phyloP scores from a whole-genome alignment of 2,329 filamentous ascomycete species.

The Cryoendolithus antarcticus region DNA sequence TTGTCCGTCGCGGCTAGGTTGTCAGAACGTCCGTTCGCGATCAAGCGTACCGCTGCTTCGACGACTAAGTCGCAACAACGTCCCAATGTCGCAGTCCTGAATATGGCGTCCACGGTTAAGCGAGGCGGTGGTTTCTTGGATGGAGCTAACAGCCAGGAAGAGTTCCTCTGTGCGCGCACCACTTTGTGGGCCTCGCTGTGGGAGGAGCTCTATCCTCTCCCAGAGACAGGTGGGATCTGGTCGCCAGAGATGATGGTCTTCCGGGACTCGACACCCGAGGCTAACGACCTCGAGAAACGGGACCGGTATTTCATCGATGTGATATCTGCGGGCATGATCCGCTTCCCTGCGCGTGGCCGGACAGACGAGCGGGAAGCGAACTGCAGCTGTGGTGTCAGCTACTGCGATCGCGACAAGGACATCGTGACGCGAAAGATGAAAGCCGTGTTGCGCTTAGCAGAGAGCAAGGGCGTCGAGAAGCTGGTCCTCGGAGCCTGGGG shows the following conservation, averaged over 20 bases:
- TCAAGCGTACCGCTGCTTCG: slow-evolving; percentile 3
- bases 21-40: slow-evolving; percentile 7
- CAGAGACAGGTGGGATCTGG: slow-evolving; percentile 42
- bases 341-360: slow-evolving; percentile 35
- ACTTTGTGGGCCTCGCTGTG: slow-evolving; percentile 45
- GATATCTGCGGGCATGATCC: slow-evolving; percentile 43
- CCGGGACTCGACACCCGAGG: slow-evolving; percentile 25
- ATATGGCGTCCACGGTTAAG: slow-evolving; percentile 49
- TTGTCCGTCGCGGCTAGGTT: slow-evolving; percentile 33
- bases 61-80: slow-evolving; percentile 11
- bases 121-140: slow-evolving; percentile 48
- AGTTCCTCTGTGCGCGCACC: slow-evolving; percentile 45
- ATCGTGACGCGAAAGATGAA: slow-evolving; percentile 41
- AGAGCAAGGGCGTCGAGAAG: slow-evolving; percentile 29
- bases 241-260: slow-evolving; percentile 47
- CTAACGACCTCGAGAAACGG: slow-evolving; percentile 25
- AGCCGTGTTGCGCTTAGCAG: slow-evolving; percentile 39
- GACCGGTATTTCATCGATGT: slow-evolving; percentile 46
- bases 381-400: slow-evolving; percentile 23
- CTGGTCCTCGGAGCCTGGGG: slow-evolving; percentile 51
- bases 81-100: slow-evolving; percentile 39
- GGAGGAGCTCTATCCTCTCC: slow-evolving; percentile 45
- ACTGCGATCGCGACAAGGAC: slow-evolving; percentile 35
- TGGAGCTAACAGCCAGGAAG: slow-evolving; percentile 47
- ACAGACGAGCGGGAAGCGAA: slow-evolving; percentile 18